phyloP scores from a whole-genome alignment of 129 eudicot genomes.

The Heracleum sosnowskyi region DNA sequence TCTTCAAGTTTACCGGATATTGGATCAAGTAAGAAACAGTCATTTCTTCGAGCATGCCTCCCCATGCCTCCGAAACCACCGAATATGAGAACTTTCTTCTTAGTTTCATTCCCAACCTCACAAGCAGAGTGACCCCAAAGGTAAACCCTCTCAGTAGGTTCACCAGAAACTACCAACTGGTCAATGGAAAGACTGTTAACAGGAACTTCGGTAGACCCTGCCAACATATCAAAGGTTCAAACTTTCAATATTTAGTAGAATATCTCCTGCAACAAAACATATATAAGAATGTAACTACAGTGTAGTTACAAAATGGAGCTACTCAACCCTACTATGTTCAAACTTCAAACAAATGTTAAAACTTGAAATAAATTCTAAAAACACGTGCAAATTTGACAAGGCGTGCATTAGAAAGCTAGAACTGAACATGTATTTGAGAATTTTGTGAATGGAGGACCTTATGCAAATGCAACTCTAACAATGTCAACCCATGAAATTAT shows the following conservation, averaged over 20 bases:
- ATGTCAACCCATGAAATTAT: neutral
- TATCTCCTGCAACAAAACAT: conserved; percentile 38
- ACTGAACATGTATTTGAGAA: neutral
- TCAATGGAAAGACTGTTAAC: conserved; percentile 32
- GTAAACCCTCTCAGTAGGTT: conserved; percentile 72
- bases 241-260: conserved; percentile 28
- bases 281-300: conserved; percentile 24
- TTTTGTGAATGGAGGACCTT: neutral
- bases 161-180: conserved; percentile 42
- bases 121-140: conserved; percentile 96
- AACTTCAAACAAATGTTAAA: too few relatives aligned
- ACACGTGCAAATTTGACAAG: neutral
- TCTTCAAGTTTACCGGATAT: conserved; percentile 38
- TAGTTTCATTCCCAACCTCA: conserved; percentile 23
- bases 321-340: neutral
- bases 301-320: neutral
- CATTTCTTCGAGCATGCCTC: conserved; percentile 84
- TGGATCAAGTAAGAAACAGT: conserved; percentile 55
- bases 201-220: conserved; percentile 44
- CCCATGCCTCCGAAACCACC: conserved; percentile 98
- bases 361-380: neutral
- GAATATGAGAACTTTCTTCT: conserved; percentile 51
- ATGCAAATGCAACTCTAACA: neutral
- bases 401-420: neutral
- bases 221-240: conserved; percentile 51